Conservation (phyloP, 805 yeast genomes). For the Priceomyces fermenticarens region DNA sequence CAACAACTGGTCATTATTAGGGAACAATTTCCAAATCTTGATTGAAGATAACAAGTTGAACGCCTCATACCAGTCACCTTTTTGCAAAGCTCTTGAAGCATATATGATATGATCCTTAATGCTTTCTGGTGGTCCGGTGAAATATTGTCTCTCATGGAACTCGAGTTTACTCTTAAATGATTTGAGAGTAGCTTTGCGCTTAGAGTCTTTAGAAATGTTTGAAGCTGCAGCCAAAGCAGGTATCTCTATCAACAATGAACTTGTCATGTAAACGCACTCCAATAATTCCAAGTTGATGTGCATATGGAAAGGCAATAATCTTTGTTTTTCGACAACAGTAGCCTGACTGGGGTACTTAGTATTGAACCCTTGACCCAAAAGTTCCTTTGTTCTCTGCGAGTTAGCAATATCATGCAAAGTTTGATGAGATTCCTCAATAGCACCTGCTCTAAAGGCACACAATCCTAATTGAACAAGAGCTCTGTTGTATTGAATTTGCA, state of each 20-base stretch:
- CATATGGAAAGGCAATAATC: constrained; percentile 95
- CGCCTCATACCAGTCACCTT: constrained; percentile 86
- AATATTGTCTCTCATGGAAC: constrained; percentile 88
- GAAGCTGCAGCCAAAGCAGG: constrained; percentile 74
- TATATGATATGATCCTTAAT: constrained; percentile 90
- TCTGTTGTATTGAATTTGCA: constrained; percentile 93
- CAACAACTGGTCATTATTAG: constrained; percentile 64
- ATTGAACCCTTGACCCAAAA: constrained; percentile 83
- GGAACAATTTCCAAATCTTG: constrained; percentile 82
- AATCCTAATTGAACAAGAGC: constrained; percentile 94
- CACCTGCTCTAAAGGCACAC: constrained; percentile 89
- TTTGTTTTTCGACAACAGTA: constrained; percentile 64
- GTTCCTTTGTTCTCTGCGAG: constrained; percentile 82
- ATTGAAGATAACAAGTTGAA: constrained; percentile 68
- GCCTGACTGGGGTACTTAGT: constrained; percentile 63
- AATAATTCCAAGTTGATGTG: constrained; percentile 94
- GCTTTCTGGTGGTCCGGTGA: constrained; percentile 97
- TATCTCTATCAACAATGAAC: constrained; percentile 84
- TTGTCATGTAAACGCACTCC: constrained; percentile 90
- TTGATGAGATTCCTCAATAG: constrained; percentile 83
- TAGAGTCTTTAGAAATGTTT: constrained; percentile 61
- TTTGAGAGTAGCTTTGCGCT: constrained; percentile 58
- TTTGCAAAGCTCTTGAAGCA: constrained; percentile 84
- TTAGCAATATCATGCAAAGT: constrained; percentile 83
- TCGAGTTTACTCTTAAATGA: constrained; percentile 90